Base-by-base conservation (phyloP, 306 rosid genomes). In the Hippophae gyantsensis region DNA sequence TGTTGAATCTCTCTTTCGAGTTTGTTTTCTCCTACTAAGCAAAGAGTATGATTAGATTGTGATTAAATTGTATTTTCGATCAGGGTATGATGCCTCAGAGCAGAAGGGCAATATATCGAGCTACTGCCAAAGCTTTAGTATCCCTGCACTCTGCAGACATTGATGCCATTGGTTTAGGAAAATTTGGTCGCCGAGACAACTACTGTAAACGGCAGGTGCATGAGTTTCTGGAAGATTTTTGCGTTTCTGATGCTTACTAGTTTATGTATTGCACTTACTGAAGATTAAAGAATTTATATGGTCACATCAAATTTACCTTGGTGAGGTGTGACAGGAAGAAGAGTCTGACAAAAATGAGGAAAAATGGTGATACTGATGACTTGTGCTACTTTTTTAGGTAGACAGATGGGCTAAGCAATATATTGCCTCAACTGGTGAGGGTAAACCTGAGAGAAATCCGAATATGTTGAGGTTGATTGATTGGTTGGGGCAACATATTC, bases 321-420 rank as follows among this genome's bases (percentile, higher is more conserved):
- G 23, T 18, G 23, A 18, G 23, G 26, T 42, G 13, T 18, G 8
- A 2, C 9, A 8, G 26, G 43, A 43, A 6, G 10, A 48, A 38
- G 41, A 18, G 11, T 6, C 6, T 9, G 38, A 11, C 38, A 32
- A 48, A 12, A n/a, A 27, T 9, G 3, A 13, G 38, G 10, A 2
- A 13, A 48, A 53, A 7, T 46, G 8, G 48, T 6, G 48, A 9
- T 43, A 44, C 44, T 65, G 27, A 66, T 63, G 46, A 55, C 26
- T 55, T 10, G 10, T 63, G 47, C 74, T n/a, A 6, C 72, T 63
- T 12, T 52, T 74, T 67, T 70, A 92, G 99, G 71, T 92, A 55
- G 99, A 88, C 64, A 83, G 99, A 70, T 88, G 96, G 99, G 93
- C 86, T 65, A 83, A 74, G 68, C 99, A 92, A 62, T 92, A 87